phyloP scores from a whole-genome alignment of 164 flowering plant genomes.

The Nymphaea colorata region DNA sequence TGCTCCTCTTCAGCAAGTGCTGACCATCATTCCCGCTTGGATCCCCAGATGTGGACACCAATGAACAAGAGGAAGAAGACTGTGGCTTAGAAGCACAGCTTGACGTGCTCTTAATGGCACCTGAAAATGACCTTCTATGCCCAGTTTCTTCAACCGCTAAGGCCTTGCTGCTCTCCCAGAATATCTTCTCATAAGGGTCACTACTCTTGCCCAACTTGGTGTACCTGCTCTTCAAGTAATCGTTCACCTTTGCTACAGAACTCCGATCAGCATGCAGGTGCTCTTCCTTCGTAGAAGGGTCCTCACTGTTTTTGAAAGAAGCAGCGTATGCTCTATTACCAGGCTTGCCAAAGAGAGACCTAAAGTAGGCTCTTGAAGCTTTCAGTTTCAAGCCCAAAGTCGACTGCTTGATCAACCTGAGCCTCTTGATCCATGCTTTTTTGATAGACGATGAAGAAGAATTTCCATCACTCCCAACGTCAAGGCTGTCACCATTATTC shows the following conservation, averaged over 20 bases:
- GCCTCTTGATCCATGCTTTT: conserved; percentile 46
- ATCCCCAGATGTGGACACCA: conserved; percentile 16
- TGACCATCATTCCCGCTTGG: conserved; percentile 18
- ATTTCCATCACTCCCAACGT: conserved; percentile 5
- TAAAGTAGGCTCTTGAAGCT: conserved; percentile 51
- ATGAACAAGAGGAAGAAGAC: conserved; percentile 31
- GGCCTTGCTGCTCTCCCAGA: conserved; percentile 11
- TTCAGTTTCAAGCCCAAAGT: conserved; percentile 41
- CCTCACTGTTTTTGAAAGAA: background rate
- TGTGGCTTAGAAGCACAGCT: conserved; percentile 24
- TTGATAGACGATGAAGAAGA: conserved; percentile 18
- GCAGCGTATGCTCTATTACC: conserved; percentile 1
- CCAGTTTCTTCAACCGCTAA: conserved; percentile 17
- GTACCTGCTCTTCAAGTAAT: conserved; percentile 24
- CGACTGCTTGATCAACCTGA: conserved; percentile 42
- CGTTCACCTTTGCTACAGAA: conserved; percentile 15
- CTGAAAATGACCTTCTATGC: conserved; percentile 57
- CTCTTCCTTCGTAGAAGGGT: background rate
- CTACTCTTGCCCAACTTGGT: conserved; percentile 24
- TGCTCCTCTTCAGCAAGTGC: conserved; percentile 44
- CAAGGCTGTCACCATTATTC: conserved; percentile 6
- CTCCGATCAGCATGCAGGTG: background rate
- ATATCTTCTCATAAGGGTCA: conserved; percentile 28
- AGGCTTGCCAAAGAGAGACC: conserved; percentile 53
- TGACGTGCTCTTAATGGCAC: conserved; percentile 25